These are phyloP conservation scores for Arachnomyces sp. DNA, from an alignment of 2,329 filamentous ascomycete genomes.

Conservation along the genomic window DNA sequence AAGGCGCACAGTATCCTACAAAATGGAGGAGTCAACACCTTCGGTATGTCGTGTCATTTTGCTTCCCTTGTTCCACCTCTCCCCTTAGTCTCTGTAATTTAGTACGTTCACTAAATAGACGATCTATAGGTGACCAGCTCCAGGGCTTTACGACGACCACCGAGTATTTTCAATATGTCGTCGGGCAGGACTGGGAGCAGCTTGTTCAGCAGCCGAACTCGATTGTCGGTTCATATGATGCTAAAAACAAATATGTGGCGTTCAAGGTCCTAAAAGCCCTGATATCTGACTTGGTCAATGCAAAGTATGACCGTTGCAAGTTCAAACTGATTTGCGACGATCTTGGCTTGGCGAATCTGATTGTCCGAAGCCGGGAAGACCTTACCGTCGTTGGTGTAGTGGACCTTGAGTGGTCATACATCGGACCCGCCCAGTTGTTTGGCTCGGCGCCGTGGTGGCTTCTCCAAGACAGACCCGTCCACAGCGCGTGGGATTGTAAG, in stretches of 20 bases:
- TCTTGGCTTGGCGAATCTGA: constrained; percentile 30
- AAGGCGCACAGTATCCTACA: constrained; percentile 26
- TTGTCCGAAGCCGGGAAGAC: constrained; percentile 26
- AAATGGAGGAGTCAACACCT: constrained; percentile 24
- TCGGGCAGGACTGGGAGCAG: constrained; percentile 26
- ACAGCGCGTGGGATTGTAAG: constrained; percentile 20
- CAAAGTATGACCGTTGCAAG: constrained; percentile 19
- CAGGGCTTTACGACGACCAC: constrained; percentile 22
- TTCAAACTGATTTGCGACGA: constrained; percentile 34
- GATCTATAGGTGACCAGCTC: constrained; percentile 16
- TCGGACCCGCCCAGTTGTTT: constrained; percentile 30
- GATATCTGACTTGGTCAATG: constrained; percentile 18
- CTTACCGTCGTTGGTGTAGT: constrained; percentile 29
- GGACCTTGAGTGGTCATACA: constrained; percentile 32
- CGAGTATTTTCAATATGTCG: constrained; percentile 27
- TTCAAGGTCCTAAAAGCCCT: constrained; percentile 22
- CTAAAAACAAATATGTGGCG: constrained; percentile 21
- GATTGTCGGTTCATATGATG: constrained; percentile 18
- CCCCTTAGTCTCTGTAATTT: constrained; percentile 3
- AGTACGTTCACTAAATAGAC: constrained; percentile 12
- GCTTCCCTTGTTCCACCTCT: constrained; percentile 6
- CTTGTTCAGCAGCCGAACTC: constrained; percentile 29
- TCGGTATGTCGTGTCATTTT: constrained; percentile 15
- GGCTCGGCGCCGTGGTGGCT: constrained; percentile 31
- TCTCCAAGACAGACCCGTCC: constrained; percentile 24